Base-by-base conservation (phyloP, 106 monocot species). In the Cymbidium sinense region DNA sequence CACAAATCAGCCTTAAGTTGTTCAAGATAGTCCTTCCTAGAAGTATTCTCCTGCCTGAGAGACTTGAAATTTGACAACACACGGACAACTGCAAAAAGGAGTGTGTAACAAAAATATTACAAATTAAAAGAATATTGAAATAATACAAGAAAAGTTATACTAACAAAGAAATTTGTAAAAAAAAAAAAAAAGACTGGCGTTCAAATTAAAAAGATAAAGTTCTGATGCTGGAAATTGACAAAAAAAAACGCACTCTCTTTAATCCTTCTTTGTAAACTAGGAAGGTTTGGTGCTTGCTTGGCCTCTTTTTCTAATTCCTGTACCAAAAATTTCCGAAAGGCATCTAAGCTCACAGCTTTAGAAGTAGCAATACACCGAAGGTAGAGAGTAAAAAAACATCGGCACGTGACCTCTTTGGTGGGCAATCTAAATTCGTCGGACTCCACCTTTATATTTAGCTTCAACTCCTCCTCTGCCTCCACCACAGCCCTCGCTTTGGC, bases 371-470 rank as follows among this genome's bases (percentile, higher is more conserved):
- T 5, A 25, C 19, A 78, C 34, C 20, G 4, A 29, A 29, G 52
- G 52, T 20, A 54, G 36, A 50, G 34, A 76, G 12, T 11, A 30
- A 34, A 21, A 21, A 58, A n/a, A 19, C 6, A 1, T n/a, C 1
- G 27, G 54, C 73, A 33, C 23, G 13, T 18, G 7, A 99, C 98
- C 94, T 94, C 92, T 77, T 84, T 70, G 2, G 94, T 99, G 28
- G 98, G 98, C 80, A 99, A 79, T 82, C 82, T 82, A 76, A 99
- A 99, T 73, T 94, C 94, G 75, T 94, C 98, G 34, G 83, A 90
- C 77, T 99, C 98, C 18, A 77, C 88, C 78, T 87, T 94, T 73
- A 99, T 86, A 73, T 99, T 99, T 43, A 87, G 71, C 81, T 79
- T 64, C 74, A 99, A 52, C 58, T 99, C 98, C 13, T 85, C 88